These are phyloP conservation scores for Ogataea paraovalis DNA, from an alignment of 805 yeast species.

Conservation along the genomic window DNA sequence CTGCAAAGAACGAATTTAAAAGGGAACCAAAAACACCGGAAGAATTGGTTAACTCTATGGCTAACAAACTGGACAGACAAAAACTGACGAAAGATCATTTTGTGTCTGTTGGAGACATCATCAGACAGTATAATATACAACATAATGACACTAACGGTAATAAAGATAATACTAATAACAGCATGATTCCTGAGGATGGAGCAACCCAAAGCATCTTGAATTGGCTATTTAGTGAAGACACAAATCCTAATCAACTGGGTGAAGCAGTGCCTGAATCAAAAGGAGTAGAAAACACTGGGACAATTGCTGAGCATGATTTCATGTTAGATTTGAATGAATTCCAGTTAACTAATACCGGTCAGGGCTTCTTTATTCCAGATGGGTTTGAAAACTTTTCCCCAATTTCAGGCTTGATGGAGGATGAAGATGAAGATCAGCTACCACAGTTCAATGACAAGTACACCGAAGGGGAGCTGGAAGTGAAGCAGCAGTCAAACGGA, in stretches of 20 bases:
- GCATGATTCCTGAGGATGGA: not conserved
- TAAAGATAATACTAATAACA: not conserved
- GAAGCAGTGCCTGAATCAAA: not conserved
- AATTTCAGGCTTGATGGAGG: slow-evolving; percentile 7
- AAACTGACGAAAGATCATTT: not conserved
- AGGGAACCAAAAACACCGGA: slow-evolving; percentile 5
- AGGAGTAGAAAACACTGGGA: not conserved
- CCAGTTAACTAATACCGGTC: slow-evolving; percentile 22
- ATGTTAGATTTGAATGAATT: slow-evolving; percentile 24
- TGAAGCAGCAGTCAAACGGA: not conserved
- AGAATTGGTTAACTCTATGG: not conserved
- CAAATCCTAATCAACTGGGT: not conserved
- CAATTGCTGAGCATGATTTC: slow-evolving; percentile 3
- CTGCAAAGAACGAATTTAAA: slow-evolving; percentile 2
- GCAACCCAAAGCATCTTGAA: slow-evolving; percentile 20
- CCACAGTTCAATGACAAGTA: not conserved
- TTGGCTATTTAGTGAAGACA: slow-evolving; percentile 28
- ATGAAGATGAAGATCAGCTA: not conserved
- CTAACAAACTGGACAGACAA: not conserved
- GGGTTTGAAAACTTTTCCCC: slow-evolving; percentile 27
- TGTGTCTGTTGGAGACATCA: not conserved
- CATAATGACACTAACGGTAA: not conserved
- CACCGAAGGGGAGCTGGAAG: not conserved
- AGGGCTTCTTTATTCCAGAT: slow-evolving; percentile 29
- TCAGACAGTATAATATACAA: not conserved